Evolutionary conservation across 257 asterid species (phyloP).

Genomic region (Primulina eburnea): DNA sequence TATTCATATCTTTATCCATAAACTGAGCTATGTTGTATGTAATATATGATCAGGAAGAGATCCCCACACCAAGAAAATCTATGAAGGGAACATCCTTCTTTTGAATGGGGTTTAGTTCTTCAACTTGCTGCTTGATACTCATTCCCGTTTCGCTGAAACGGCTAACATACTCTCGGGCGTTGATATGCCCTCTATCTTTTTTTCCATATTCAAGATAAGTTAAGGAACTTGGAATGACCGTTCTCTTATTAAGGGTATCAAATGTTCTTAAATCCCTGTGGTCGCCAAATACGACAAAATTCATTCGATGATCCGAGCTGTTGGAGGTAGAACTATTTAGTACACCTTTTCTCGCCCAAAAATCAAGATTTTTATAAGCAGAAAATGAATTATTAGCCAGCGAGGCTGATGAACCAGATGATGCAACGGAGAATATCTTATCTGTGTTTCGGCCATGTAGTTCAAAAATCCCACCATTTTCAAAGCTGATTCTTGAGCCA

Average conservation of each 20-base stretch:
- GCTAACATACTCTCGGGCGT: neutral
- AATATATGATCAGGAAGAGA: neutral
- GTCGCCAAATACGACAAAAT: neutral
- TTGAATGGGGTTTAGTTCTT: neutral
- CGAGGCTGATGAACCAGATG: neutral
- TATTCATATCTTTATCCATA: neutral
- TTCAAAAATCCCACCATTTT: slow-evolving; percentile 32
- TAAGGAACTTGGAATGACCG: neutral
- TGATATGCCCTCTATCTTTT: neutral
- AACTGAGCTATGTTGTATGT: neutral
- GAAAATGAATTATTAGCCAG: too few species aligned
- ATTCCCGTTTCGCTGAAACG: neutral
- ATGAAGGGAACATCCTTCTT: neutral
- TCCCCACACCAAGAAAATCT: neutral
- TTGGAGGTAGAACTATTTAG: neutral
- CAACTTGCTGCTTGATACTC: neutral
- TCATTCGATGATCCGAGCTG: neutral
- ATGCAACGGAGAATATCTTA: slow-evolving; percentile 43
- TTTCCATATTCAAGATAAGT: neutral
- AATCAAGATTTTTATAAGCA: neutral
- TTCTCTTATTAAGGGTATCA: neutral
- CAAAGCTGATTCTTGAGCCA: slow-evolving; percentile 49
- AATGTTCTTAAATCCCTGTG: neutral
- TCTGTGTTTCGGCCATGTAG: slow-evolving; percentile 38
- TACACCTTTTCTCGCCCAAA: neutral